Evolutionary conservation across 202 grass and related monocot species (phyloP).

Genomic region (Eragrostis tef): DNA sequence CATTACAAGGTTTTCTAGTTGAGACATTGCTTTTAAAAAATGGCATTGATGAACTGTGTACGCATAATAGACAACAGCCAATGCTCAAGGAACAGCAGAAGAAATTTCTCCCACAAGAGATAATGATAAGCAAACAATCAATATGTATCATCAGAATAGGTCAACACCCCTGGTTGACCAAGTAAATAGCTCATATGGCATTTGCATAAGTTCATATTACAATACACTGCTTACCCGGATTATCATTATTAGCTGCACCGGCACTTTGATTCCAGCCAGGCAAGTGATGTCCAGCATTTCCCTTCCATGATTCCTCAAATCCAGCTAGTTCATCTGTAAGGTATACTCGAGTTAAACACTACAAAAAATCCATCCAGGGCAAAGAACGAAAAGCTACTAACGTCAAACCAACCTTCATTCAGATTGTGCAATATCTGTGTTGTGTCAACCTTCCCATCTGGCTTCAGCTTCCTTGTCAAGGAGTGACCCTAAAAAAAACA

Average conservation of each 20-base stretch:
- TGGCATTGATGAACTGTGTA: not conserved
- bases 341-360: not conserved
- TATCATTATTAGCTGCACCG: constrained; percentile 49
- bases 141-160: not conserved
- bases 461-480: constrained; percentile 72
- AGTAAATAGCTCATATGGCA: not conserved
- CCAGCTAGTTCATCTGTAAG: constrained; percentile 70
- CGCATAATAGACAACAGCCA: not conserved
- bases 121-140: not conserved
- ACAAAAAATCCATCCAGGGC: not conserved
- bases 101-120: not conserved
- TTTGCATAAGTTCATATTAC: not conserved
- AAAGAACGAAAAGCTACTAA: not conserved
- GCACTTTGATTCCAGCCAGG: constrained; percentile 62
- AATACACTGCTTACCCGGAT: constrained; percentile 54
- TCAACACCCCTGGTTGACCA: not conserved
- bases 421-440: constrained; percentile 83
- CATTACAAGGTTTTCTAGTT: not conserved
- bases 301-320: constrained; percentile 90
- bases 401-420: constrained; percentile 68
- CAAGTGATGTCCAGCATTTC: constrained; percentile 59
- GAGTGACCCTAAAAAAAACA: constrained; percentile 69
- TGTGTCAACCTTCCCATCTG: constrained; percentile 81
- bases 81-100: not conserved
- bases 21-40: not conserved